phyloP scores from a whole-genome alignment of 768 basidiomycete genomes.

The Amanita thiersii region DNA sequence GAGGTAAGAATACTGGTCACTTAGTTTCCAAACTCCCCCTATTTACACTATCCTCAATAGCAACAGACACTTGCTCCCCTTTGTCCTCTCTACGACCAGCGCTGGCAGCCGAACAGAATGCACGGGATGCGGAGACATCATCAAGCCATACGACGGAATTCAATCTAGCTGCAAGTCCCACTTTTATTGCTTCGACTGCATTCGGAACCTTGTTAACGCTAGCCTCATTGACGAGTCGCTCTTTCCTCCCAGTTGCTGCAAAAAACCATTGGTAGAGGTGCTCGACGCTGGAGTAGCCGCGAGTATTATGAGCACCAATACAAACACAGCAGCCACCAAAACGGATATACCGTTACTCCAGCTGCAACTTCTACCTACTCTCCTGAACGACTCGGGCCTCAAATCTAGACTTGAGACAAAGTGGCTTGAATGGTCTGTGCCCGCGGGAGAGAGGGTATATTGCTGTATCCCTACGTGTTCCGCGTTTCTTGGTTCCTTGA shows the following conservation, averaged over 20 bases:
- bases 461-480: conserved; percentile 24
- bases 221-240: conserved; percentile 42
- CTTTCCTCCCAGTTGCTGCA: conserved; percentile 45
- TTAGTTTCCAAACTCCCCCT: too few relatives aligned
- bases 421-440: conserved; percentile 2
- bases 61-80: background rate
- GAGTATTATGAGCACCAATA: too few relatives aligned
- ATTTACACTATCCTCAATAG: background rate
- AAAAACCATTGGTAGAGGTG: conserved; percentile 1
- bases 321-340: too few relatives aligned
- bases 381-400: background rate
- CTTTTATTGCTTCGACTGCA: conserved; percentile 36
- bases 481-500: conserved; percentile 10
- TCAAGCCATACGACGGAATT: conserved; percentile 18
- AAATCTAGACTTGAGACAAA: background rate
- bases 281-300: too few relatives aligned
- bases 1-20: too few relatives aligned
- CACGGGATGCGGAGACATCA: conserved; percentile 30
- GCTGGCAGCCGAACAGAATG: conserved; percentile 21
- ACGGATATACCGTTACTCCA: too few relatives aligned
- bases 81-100: background rate
- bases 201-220: conserved; percentile 30
- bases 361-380: too few relatives aligned
- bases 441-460: conserved; percentile 4
- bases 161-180: conserved; percentile 37